Percentiles rank a stretch among this genome's conserved stretches.
These are phyloP conservation scores for Hypoxylon sp. DNA, from an alignment of 2,329 filamentous ascomycete genomes.

Conservation along the genomic window DNA sequence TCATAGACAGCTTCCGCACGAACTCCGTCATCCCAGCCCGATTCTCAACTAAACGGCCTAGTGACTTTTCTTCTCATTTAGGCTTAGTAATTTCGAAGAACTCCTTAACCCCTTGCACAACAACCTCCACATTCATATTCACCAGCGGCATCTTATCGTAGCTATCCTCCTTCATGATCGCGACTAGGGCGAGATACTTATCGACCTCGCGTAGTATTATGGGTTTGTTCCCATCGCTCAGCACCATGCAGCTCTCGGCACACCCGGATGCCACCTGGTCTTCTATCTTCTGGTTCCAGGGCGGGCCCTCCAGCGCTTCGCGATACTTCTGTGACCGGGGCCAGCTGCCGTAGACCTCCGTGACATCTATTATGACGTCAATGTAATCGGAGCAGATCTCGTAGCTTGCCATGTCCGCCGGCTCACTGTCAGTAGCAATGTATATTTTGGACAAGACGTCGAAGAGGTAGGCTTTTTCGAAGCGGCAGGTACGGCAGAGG, in stretches of 20 bases:
- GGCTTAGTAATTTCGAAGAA: conserved; percentile 82
- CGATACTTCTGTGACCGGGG: conserved; percentile 69
- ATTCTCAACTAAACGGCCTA: neutral
- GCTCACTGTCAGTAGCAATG: conserved; percentile 94
- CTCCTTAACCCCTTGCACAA: conserved; percentile 82
- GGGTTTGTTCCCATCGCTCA: conserved; percentile 74
- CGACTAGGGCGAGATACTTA: conserved; percentile 83
- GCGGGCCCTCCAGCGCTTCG: conserved; percentile 70
- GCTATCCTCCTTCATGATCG: conserved; percentile 87
- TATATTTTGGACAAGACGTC: conserved; percentile 99
- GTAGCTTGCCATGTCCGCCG: conserved; percentile 94
- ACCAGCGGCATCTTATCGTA: conserved; percentile 88
- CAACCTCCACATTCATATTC: conserved; percentile 88
- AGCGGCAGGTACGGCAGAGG: conserved; percentile 91
- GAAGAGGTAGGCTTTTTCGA: conserved; percentile 98
- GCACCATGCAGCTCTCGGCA: conserved; percentile 77
- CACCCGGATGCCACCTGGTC: conserved; percentile 76
- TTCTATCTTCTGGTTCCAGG: conserved; percentile 73
- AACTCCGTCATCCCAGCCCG: neutral
- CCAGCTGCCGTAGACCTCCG: conserved; percentile 91
- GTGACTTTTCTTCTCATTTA: conserved; percentile 51
- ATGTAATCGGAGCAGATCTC: conserved; percentile 99
- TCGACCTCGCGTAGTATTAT: conserved; percentile 79
- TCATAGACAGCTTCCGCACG: neutral
- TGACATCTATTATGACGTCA: conserved; percentile 97